Evolutionary conservation across 495 filamentous ascomycete genomes (phyloP).

Genomic region (Evernia prunastri): DNA sequence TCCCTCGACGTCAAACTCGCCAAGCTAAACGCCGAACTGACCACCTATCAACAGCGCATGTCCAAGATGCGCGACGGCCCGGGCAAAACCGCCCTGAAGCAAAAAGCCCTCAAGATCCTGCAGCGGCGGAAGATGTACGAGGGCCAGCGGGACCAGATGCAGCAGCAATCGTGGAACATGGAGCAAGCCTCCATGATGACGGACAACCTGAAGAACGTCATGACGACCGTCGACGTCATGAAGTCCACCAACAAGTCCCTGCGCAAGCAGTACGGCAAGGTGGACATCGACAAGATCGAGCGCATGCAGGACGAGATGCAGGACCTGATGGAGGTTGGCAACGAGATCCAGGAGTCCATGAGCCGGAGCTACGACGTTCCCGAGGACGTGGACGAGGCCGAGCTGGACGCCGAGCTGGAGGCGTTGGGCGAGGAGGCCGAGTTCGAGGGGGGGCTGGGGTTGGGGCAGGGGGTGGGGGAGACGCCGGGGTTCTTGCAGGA

Average conservation of each 20-base stretch:
- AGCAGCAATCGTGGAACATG: conserved; percentile 98
- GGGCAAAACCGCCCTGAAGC: conserved; percentile 84
- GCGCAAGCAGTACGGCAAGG: conserved; percentile 92
- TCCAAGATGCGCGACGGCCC: conserved; percentile 94
- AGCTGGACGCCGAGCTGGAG: conserved; percentile 94
- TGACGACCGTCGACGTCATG: conserved; percentile 97
- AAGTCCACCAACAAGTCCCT: conserved; percentile 92
- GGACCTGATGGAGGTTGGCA: conserved; percentile 93
- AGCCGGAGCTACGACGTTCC: conserved; percentile 90
- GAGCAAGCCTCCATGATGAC: conserved; percentile 99
- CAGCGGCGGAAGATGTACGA: conserved; percentile 97
- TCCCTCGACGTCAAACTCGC: conserved; percentile 93
- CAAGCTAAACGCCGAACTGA: conserved; percentile 83
- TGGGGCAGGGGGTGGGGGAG: conserved; percentile 48
- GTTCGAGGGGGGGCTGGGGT: conserved; percentile 52
- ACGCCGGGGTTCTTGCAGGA: conserved; percentile 86
- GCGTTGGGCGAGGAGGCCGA: conserved; percentile 87
- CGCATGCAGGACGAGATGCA: conserved; percentile 98
- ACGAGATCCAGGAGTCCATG: conserved; percentile 97
- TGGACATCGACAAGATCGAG: conserved; percentile 96
- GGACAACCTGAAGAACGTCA: conserved; percentile 96
- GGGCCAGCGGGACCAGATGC: conserved; percentile 85
- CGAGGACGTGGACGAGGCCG: conserved; percentile 96
- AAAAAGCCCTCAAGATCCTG: conserved; percentile 92
- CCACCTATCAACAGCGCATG: conserved; percentile 79